Conservation (phyloP, 2,329 filamentous ascomycete species). For the Colletotrichum magnum region DNA sequence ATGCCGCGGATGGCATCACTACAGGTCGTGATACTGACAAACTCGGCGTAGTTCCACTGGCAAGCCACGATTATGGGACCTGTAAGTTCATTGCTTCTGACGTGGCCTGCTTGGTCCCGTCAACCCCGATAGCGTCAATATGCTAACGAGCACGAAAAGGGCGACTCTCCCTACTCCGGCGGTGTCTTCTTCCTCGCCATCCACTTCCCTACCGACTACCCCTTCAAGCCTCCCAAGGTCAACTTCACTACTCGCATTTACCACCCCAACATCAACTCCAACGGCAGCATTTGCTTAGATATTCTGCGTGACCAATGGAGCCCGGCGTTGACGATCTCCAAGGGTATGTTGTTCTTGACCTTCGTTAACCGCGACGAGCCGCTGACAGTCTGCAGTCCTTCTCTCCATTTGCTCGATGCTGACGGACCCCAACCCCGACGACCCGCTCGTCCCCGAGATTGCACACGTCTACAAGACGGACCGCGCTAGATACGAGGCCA, state of each 20-base stretch:
- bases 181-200: slow-evolving; percentile 99
- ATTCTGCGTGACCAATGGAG: slow-evolving; percentile 99
- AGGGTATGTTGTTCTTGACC: slow-evolving; percentile 73
- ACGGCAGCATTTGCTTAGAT: slow-evolving; percentile 98
- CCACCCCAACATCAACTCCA: slow-evolving; percentile 99
- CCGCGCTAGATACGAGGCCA: slow-evolving; percentile 94
- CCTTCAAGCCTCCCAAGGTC: slow-evolving; percentile 99
- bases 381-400: slow-evolving; percentile 73
- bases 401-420: slow-evolving; percentile 99
- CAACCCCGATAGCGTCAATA: not conserved
- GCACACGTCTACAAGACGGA: slow-evolving; percentile 99
- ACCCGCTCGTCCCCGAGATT: slow-evolving; percentile 98
- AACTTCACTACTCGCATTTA: slow-evolving; percentile 99
- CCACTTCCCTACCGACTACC: slow-evolving; percentile 99
- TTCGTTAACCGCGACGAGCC: not conserved
- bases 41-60: slow-evolving; percentile 88
- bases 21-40: slow-evolving; percentile 28
- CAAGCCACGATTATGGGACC: slow-evolving; percentile 99
- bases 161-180: slow-evolving; percentile 97
- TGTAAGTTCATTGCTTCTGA: slow-evolving; percentile 70
- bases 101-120: not conserved
- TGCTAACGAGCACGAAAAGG: slow-evolving; percentile 61
- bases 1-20: slow-evolving; percentile 29
- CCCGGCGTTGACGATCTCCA: slow-evolving; percentile 96
- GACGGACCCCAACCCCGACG: slow-evolving; percentile 98